These are phyloP conservation scores for Graphilbum ipis-grandicollis DNA, from an alignment of 2,329 filamentous ascomycete species.

Conservation along the genomic window DNA sequence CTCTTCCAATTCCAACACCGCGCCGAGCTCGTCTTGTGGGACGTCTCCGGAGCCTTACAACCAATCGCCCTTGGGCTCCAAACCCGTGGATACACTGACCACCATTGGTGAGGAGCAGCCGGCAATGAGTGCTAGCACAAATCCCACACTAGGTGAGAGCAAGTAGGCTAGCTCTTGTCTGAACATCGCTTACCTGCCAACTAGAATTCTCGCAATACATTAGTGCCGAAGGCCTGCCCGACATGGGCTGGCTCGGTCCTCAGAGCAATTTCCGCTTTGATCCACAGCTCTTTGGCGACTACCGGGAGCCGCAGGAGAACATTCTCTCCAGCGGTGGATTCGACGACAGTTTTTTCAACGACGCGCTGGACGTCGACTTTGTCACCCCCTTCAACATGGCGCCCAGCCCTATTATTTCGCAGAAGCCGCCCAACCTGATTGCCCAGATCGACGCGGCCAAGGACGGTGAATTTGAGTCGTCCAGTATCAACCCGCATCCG, in stretches of 20 bases:
- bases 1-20: slow-evolving; percentile 41
- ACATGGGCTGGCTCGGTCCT: slow-evolving; percentile 58
- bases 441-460: slow-evolving; percentile 62
- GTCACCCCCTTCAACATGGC: slow-evolving; percentile 61
- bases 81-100: slow-evolving; percentile 42
- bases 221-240: slow-evolving; percentile 28
- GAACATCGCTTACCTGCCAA: too few species aligned
- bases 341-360: slow-evolving; percentile 51
- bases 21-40: slow-evolving; percentile 49
- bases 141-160: slow-evolving; percentile 17
- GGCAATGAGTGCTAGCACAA: slow-evolving; percentile 26
- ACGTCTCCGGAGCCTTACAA: slow-evolving; percentile 63
- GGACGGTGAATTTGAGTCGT: slow-evolving; percentile 33
- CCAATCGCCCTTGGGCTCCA: slow-evolving; percentile 51
- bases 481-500: slow-evolving; percentile 1
- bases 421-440: slow-evolving; percentile 51
- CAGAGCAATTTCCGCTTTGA: slow-evolving; percentile 81
- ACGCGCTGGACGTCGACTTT: slow-evolving; percentile 70
- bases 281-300: slow-evolving; percentile 78
- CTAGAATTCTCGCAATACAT: slow-evolving; percentile 22
- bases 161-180: too few species aligned
- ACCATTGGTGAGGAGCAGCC: slow-evolving; percentile 51
- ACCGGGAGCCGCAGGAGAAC: slow-evolving; percentile 77
- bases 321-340: slow-evolving; percentile 53
- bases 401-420: slow-evolving; percentile 19